phyloP scores from a whole-genome alignment of 768 basidiomycete species.

The Galerina sulciceps region DNA sequence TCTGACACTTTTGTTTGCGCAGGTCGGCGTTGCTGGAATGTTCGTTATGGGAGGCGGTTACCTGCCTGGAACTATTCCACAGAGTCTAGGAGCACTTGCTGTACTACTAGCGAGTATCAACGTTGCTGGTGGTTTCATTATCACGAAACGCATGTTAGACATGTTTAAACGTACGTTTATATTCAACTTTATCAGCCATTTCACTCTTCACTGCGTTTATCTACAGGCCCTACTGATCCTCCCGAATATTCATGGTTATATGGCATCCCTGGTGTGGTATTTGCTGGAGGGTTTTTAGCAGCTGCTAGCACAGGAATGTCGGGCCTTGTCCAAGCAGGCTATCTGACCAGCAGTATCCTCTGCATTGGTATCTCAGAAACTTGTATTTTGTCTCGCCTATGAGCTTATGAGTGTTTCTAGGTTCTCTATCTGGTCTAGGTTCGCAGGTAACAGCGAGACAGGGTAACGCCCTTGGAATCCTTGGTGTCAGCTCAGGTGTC shows the following conservation, averaged over 20 bases:
- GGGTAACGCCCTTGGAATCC: slow-evolving; percentile 87
- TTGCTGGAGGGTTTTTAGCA: slow-evolving; percentile 81
- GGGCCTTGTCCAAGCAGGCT: slow-evolving; percentile 88
- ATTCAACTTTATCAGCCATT: background rate
- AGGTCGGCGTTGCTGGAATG: slow-evolving; percentile 83
- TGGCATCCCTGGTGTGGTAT: slow-evolving; percentile 76
- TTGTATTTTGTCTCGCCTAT: background rate
- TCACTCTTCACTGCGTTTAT: background rate
- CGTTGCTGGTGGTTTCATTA: slow-evolving; percentile 86
- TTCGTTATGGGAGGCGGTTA: slow-evolving; percentile 93
- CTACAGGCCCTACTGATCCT: slow-evolving; percentile 75
- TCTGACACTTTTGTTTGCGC: background rate
- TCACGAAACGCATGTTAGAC: slow-evolving; percentile 91
- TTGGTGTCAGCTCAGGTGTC: slow-evolving; percentile 84
- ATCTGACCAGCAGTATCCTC: slow-evolving; percentile 82
- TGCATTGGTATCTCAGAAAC: slow-evolving; percentile 63
- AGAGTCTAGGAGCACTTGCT: slow-evolving; percentile 77
- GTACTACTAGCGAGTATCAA: slow-evolving; percentile 90
- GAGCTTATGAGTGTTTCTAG: slow-evolving; percentile 36
- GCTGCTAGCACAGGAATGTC: slow-evolving; percentile 86
- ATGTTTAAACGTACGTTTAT: slow-evolving; percentile 79
- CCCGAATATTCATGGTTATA: slow-evolving; percentile 90
- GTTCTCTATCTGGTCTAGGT: slow-evolving; percentile 76
- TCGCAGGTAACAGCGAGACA: slow-evolving; percentile 84
- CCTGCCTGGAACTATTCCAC: slow-evolving; percentile 80